Base-by-base conservation (phyloP, 1,284 basidiomycete species). In the Caloboletus firmus region DNA sequence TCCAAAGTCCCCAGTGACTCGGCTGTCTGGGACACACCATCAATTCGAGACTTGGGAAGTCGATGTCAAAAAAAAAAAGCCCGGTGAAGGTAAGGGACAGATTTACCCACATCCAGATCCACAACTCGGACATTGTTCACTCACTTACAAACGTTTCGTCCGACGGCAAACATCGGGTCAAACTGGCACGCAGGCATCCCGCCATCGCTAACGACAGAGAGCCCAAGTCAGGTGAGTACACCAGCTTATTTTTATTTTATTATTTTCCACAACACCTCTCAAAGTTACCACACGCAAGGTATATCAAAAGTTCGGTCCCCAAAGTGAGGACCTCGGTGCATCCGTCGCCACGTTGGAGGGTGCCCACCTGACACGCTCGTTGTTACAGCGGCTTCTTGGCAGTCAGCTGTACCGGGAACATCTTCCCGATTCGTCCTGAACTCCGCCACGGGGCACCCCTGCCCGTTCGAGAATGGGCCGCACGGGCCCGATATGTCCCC, bases 381-480 rank as follows among this genome's bases (percentile, higher is more conserved):
- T 31, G 34, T 28, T 9, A 32, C 20, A 41, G 49, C 34, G 20
- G 59, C 40, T 11, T 40, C 51, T 22, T n/a, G n/a, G n/a, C n/a
- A 7, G 11, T 44, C 17, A 4, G 45, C 34, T 2, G n/a, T 54
- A 17, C 34, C 37, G 9, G 39, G 41, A n/a, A 42, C 43, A 6
- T 49, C 42, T 1, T 43, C 18, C 5, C 0, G 31, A 39, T 37
- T n/a, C 17, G 40, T 40, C 20, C n/a, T 26, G 1, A 11, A 9
- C 15, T 46, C 40, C 1, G 17, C 59, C 1, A 56, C 47, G 11
- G 51, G 52, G n/a, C 56, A 51, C 26, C 42, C 53, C 2, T 51
- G 49, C 31, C 42, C 55, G 1, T 51, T 52, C 12, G 42, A 57
- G 31, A 40, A 34, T 17, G 39, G 41, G n/a, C 15, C 59, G 4